Percentiles rank a stretch among this genome's conserved stretches.
Conservation (phyloP, 306 rosid species). For the Purshia tridentata region DNA sequence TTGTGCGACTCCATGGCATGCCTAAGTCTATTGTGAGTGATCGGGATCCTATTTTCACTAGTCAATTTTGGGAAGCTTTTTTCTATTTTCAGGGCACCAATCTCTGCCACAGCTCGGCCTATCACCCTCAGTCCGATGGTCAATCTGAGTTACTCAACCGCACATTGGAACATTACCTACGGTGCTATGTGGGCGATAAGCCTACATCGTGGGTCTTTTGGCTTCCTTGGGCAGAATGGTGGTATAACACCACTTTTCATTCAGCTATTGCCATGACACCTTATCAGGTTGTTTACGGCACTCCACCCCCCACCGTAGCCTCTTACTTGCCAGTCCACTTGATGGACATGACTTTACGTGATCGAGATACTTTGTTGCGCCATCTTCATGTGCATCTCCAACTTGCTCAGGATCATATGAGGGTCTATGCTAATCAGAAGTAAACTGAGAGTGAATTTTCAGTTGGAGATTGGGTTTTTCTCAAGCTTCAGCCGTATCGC, state of each 20-base stretch:
- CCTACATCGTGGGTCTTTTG: background rate
- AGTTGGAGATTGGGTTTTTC: too few species aligned
- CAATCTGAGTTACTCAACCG: background rate
- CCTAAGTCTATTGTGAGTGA: too few species aligned
- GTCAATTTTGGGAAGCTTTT: background rate
- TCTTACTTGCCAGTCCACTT: too few species aligned
- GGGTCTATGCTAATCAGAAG: too few species aligned
- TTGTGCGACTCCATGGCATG: too few species aligned
- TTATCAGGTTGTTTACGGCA: background rate
- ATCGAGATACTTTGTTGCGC: too few species aligned
- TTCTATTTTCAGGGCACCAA: background rate
- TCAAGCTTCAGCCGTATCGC: too few species aligned
- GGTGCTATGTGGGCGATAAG: background rate
- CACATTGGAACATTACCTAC: background rate
- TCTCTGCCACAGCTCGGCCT: background rate
- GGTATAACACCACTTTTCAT: background rate
- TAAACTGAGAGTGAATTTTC: too few species aligned
- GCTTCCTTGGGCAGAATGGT: background rate
- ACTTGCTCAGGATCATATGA: too few species aligned
- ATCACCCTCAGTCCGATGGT: background rate
- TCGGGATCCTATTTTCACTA: background rate
- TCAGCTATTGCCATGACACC: background rate
- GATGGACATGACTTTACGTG: too few species aligned
- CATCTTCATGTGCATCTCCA: too few species aligned
- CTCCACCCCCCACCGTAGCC: background rate